A percentile compares a stretch with the other conserved stretches of the same genome.
Conservation (phyloP, 305 asterid species). For the Petunia hybrid region DNA sequence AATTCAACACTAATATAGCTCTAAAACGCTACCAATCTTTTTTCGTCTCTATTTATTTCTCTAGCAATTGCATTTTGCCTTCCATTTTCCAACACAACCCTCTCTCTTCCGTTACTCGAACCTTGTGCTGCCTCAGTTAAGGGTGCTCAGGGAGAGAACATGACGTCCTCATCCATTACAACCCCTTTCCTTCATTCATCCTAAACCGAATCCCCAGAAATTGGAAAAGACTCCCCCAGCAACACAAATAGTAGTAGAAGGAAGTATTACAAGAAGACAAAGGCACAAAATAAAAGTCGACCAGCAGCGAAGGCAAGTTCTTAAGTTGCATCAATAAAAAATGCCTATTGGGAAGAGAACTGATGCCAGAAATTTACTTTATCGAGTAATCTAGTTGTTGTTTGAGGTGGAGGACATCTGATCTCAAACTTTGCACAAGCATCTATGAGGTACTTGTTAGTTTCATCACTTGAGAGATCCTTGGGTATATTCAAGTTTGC, state of each 20-base stretch:
- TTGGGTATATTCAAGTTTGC: conserved; percentile 82
- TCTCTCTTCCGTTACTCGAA: not conserved
- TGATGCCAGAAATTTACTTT: conserved; percentile 56
- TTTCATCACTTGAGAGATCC: conserved; percentile 78
- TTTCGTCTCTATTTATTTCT: conserved; percentile 16
- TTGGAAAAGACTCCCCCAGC: not conserved
- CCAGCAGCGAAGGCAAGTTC: not conserved
- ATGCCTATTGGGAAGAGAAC: not conserved
- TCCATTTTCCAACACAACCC: not conserved
- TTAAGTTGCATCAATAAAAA: not conserved
- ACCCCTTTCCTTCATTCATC: not conserved
- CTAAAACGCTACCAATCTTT: conserved; percentile 1
- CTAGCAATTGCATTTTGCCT: not conserved
- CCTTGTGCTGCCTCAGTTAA: not conserved
- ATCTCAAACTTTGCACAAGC: conserved; percentile 79
- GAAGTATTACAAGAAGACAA: not conserved
- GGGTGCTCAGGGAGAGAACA: conserved; percentile 6
- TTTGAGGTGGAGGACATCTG: conserved; percentile 93
- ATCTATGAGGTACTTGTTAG: conserved; percentile 74
- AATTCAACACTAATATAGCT: conserved; percentile 4
- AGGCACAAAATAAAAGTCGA: not conserved
- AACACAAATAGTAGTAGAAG: not conserved
- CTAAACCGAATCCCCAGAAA: conserved; percentile 1
- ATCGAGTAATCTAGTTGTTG: conserved; percentile 86
- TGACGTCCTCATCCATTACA: not conserved